phyloP scores from a whole-genome alignment of 2,329 filamentous ascomycete species.

The Colletotrichum sp. region DNA sequence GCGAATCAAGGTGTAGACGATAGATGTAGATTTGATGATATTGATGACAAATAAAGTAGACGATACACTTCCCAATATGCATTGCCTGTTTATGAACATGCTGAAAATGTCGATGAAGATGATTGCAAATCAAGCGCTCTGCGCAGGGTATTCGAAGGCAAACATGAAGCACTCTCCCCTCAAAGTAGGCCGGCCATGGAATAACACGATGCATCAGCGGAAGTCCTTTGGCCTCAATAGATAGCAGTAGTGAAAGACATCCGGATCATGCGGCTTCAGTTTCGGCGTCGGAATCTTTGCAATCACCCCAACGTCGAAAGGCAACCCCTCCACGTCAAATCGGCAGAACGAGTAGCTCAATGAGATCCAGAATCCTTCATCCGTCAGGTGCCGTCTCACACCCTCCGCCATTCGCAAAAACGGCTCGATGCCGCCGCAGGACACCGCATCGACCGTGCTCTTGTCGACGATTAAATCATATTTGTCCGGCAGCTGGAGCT shows the following conservation, averaged over 20 bases:
- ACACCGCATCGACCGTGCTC: constrained; percentile 53
- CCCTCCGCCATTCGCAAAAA: constrained; percentile 42
- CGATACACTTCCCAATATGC: not conserved
- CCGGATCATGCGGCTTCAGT: constrained; percentile 44
- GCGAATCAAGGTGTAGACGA: not conserved
- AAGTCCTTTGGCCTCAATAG: constrained; percentile 36
- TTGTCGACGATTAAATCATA: constrained; percentile 55
- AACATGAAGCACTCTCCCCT: not conserved
- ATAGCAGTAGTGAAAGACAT: constrained; percentile 52
- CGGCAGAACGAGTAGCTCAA: constrained; percentile 50
- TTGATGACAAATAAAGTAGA: not conserved
- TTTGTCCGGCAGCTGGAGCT: constrained; percentile 28
- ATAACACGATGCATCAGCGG: not conserved
- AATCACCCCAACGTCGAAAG: constrained; percentile 47
- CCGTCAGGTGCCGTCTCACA: constrained; percentile 38
- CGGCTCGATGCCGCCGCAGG: constrained; percentile 45
- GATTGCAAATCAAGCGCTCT: not conserved
- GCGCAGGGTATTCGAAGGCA: not conserved
- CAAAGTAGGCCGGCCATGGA: not conserved
- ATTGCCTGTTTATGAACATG: not conserved
- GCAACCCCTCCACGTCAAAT: constrained; percentile 41
- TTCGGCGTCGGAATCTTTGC: constrained; percentile 48
- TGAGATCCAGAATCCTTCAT: constrained; percentile 49
- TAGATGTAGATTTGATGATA: not conserved
- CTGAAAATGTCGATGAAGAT: not conserved